These are phyloP conservation scores for Microstroma glucosiphilum DNA, from an alignment of 1,284 basidiomycete species.

Conservation along the genomic window DNA sequence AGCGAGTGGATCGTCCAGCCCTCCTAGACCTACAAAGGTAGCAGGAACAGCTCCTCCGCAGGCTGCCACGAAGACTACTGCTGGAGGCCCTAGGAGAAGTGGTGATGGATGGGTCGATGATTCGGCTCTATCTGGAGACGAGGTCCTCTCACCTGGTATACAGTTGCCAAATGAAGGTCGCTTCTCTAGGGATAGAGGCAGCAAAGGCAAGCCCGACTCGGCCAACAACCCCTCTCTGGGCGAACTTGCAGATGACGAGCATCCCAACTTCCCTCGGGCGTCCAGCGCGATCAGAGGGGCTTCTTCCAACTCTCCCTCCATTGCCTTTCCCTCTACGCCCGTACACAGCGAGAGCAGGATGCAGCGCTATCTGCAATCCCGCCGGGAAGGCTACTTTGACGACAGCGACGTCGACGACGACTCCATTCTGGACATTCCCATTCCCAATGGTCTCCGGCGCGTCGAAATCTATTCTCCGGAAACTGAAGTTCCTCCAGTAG, in stretches of 20 bases:
- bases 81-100: background rate
- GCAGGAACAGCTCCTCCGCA: background rate
- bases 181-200: too few relatives aligned
- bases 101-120: background rate
- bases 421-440: background rate
- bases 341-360: constrained; percentile 19
- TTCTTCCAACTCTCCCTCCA: background rate
- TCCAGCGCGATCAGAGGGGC: background rate
- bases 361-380: constrained; percentile 17
- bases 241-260: background rate
- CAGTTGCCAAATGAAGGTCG: too few relatives aligned
- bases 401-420: constrained; percentile 3
- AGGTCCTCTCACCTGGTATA: background rate
- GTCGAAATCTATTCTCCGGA: constrained; percentile 51
- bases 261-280: background rate
- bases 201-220: background rate
- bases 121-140: background rate
- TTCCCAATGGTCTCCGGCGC: constrained; percentile 36
- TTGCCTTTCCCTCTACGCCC: background rate
- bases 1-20: background rate
- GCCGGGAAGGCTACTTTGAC: background rate
- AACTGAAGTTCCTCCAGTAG: constrained; percentile 46
- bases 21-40: background rate
- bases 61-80: background rate
- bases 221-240: background rate